phyloP scores from a whole-genome alignment of 169 alveolate species.

The Cryptosporidium baileyi region DNA sequence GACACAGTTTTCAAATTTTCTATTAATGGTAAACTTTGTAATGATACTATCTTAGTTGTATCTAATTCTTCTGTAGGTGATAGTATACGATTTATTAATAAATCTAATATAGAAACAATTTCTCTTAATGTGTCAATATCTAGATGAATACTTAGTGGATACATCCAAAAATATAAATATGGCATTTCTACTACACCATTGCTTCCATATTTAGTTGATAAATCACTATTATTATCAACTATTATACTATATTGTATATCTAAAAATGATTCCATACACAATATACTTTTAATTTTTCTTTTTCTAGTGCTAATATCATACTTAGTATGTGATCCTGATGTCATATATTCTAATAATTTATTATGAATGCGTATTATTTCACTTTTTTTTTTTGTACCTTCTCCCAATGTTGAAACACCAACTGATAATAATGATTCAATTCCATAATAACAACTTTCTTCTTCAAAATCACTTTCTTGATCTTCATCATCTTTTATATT shows the following conservation, averaged over 20 bases:
- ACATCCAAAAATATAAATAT: conserved; percentile 46
- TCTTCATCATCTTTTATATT: too few species aligned
- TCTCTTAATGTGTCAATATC: conserved; percentile 38
- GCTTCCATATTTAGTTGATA: conserved; percentile 28
- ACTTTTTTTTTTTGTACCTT: conserved; percentile 7
- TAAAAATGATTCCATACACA: conserved; percentile 37
- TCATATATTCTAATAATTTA: conserved; percentile 16
- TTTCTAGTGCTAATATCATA: not conserved
- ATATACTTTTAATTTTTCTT: not conserved
- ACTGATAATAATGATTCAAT: conserved; percentile 24
- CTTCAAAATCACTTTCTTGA: not conserved
- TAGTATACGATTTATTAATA: conserved; percentile 12
- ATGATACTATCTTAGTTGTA: not conserved
- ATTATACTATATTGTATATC: conserved; percentile 10
- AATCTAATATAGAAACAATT: conserved; percentile 24
- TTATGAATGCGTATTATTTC: conserved; percentile 18
- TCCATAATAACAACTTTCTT: conserved; percentile 7
- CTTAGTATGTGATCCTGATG: not conserved
- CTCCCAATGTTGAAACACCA: conserved; percentile 28
- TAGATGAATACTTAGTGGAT: conserved; percentile 54
- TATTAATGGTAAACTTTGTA: conserved; percentile 12
- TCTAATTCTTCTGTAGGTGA: conserved; percentile 33
- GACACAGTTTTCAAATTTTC: conserved; percentile 25
- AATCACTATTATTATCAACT: not conserved
- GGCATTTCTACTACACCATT: conserved; percentile 61